These are phyloP conservation scores for Fusarium nematophilum DNA, from an alignment of 2,329 filamentous ascomycete genomes.

Conservation along the genomic window DNA sequence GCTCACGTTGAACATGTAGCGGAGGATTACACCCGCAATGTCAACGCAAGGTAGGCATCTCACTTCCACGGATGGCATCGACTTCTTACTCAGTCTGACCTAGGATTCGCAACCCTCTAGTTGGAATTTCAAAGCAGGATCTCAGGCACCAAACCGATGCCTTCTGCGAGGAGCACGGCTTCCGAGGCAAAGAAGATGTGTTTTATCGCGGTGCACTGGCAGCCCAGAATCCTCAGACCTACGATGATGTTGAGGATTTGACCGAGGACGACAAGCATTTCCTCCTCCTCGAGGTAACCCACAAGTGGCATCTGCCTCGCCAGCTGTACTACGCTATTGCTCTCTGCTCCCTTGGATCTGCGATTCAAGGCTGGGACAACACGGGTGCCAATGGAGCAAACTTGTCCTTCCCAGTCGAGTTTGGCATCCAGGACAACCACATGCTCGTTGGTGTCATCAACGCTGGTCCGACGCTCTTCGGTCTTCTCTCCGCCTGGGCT, in stretches of 20 bases:
- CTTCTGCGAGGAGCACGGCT: conserved; percentile 44
- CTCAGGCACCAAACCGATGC: conserved; percentile 35
- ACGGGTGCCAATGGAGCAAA: conserved; percentile 56
- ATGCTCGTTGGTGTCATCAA: conserved; percentile 72
- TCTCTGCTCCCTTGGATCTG: conserved; percentile 46
- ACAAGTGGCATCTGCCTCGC: conserved; percentile 45
- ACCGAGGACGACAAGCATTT: conserved; percentile 38
- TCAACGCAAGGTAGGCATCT: no score
- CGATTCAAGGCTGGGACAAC: conserved; percentile 58
- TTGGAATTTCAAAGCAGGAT: conserved; percentile 38
- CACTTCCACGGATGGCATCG: no score
- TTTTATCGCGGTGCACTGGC: conserved; percentile 46
- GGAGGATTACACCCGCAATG: no score
- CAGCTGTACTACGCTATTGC: conserved; percentile 45
- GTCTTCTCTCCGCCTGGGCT: conserved; percentile 41
- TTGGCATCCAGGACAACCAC: conserved; percentile 49
- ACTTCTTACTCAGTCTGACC: no score
- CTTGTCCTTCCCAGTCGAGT: conserved; percentile 51
- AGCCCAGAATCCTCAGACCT: conserved; percentile 40
- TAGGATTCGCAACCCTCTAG: conserved; percentile 45
- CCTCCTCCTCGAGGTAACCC: conserved; percentile 40
- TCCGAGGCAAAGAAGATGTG: conserved; percentile 40
- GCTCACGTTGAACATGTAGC: no score
- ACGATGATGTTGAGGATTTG: conserved; percentile 38
- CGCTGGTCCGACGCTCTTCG: conserved; percentile 42